These are phyloP conservation scores for Penicillium paradoxum DNA, from an alignment of 495 filamentous ascomycete species.

Conservation along the genomic window DNA sequence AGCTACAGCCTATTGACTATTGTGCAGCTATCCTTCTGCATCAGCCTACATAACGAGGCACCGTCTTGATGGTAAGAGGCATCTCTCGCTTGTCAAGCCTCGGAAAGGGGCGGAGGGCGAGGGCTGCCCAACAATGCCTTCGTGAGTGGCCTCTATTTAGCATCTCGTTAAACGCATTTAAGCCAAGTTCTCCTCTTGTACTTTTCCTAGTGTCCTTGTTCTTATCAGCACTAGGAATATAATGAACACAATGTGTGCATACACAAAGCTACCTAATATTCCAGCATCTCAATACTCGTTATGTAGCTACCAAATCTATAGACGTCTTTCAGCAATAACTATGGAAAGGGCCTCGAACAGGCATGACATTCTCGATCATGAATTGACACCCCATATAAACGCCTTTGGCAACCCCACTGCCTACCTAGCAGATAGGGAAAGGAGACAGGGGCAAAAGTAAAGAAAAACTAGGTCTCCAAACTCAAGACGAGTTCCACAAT, in stretches of 20 bases:
- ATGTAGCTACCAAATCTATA: slow-evolving; percentile 1
- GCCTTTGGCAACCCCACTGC: slow-evolving; percentile 19
- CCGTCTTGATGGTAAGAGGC: not conserved
- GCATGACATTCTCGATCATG: slow-evolving; percentile 31
- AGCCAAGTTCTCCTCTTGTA: not conserved
- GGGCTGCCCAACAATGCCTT: not conserved
- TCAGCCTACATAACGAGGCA: not conserved
- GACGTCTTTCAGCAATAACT: not conserved
- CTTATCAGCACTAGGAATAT: not conserved
- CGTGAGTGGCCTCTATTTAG: not conserved
- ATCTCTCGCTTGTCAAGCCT: slow-evolving; percentile 2
- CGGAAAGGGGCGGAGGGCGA: slow-evolving; percentile 8
- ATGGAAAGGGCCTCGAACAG: slow-evolving; percentile 15
- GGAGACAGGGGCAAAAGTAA: not conserved
- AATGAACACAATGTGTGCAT: not conserved
- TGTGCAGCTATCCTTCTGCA: not conserved
- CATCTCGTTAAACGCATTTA: not conserved
- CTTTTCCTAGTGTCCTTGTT: not conserved
- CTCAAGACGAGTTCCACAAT: slow-evolving; percentile 3
- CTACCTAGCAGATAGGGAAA: slow-evolving; percentile 10
- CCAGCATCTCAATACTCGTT: not conserved
- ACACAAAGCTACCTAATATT: not conserved
- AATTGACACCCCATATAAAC: slow-evolving; percentile 18
- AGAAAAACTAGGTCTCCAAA: slow-evolving; percentile 6
- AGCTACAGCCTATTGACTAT: not conserved